Evolutionary conservation across 345 rosid species (phyloP), one percentile per base, ranked within the genome.

Genomic region (Fremontodendron californicum): DNA sequence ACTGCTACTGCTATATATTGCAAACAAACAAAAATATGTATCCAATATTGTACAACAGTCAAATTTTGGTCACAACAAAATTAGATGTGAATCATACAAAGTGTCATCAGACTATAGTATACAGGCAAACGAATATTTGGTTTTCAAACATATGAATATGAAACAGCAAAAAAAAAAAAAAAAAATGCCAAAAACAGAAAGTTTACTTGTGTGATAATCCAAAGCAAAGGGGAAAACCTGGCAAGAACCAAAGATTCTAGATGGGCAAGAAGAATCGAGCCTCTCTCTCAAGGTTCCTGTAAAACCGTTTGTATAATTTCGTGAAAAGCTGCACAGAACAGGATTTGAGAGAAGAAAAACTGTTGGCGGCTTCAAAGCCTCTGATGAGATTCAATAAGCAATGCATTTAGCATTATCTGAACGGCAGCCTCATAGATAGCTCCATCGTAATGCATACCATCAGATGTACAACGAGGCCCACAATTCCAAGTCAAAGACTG

Each of bases 301-400:
- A 40, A 58, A 49, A 45, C 61, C 57, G 40, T 63, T 31, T 18
- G 13, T 61, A 75, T 76, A 35, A 45, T 37, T 27, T 60, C 73
- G n/a, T 5, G 4, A 9, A 54, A 33, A 61, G 10, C 40, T 15
- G 33, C 62, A 71, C 3, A 33, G 35, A 23, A 6, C 4, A 21
- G 19, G 58, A 57, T 6, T 49, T 54, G 67, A 33, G 45, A 39
- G 57, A 73, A 65, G 51, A 70, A 15, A 64, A 42, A 78, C 39
- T 45, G 78, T 77, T 45, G 73, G 5, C 8, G 23, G 55, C 62
- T 74, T 84, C 93, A 89, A 43, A 90, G 86, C 76, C 82, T 88
- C 80, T 94, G 97, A 84, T 92, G 98, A 82, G 98, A 96, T 89
- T 96, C 95, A 43, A 94, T 89, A 71, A 96, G 96, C 87, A 96